Base-by-base conservation (phyloP, 2,329 filamentous ascomycete species). In the Microdochium bolleyi region DNA sequence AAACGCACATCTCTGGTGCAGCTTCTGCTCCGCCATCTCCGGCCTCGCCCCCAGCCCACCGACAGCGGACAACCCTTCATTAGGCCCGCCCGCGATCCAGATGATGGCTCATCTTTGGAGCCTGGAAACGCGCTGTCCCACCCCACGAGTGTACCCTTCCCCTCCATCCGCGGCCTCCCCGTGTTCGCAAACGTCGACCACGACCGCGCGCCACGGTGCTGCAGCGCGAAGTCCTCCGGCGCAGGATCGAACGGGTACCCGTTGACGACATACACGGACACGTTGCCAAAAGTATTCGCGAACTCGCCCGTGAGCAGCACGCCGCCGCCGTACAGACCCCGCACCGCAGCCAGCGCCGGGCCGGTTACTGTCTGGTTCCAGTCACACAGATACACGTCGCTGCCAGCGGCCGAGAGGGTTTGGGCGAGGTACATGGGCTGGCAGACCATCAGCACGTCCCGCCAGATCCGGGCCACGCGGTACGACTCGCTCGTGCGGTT, bases 291-390 rank as follows among this genome's bases (percentile, higher is more conserved):
- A 3, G 78, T 64, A 61, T 80, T 82, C 4, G 75, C 72, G 24
- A 80, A 73, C 51, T 81, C 78, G 0, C 75, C 74, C 0, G 75
- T 77, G 59, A 82, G 78, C 4, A 77, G 67, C 0, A 73, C 65
- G 25, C 77, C 77, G 4, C 74, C 58, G 1, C 73, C 73, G 1
- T 67, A 63, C 2, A 64, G 56, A 9, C 67, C 67, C 22, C 57
- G 57, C 2, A 64, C 51, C 10, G 63, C 62, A 3, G 52, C 52
- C 19, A 79, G 60, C 30, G 75, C 67, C 0, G 70, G 66, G 2
- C 70, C 72, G 2, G 79, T 63, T 16, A 81, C 68, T 0, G 78
- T 81, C 58, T 80, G 76, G 60, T 82, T 82, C 65, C 74, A 76
- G 54, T 73, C 64, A 60, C 75, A 80, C 1, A 79, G 62, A 58